Percentiles rank a stretch among this genome's conserved stretches.
phyloP scores from a whole-genome alignment of 495 filamentous ascomycete species.

The Penicillium robsamsonii region DNA sequence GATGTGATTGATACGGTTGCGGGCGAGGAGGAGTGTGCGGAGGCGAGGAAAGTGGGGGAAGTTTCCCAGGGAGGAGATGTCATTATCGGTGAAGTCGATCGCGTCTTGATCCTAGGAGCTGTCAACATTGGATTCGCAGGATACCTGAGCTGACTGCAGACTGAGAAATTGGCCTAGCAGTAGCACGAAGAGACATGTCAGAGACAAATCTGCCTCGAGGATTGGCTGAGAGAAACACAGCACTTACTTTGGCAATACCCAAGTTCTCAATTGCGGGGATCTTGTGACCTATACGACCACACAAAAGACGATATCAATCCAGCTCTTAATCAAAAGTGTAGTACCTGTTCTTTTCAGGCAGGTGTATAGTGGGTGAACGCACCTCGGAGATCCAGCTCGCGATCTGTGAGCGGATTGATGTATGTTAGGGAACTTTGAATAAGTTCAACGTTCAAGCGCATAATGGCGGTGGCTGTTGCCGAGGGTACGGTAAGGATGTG shows the following conservation, averaged over 20 bases:
- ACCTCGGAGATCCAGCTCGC: slow-evolving; percentile 99
- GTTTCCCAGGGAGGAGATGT: slow-evolving; percentile 83
- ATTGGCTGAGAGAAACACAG: neutral
- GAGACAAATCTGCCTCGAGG: neutral
- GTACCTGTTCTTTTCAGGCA: slow-evolving; percentile 94
- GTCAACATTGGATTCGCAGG: slow-evolving; percentile 12
- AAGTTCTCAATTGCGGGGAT: slow-evolving; percentile 98
- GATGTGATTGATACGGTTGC: slow-evolving; percentile 81
- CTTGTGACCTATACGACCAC: slow-evolving; percentile 80
- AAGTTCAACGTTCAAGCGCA: slow-evolving; percentile 94
- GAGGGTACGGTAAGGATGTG: neutral
- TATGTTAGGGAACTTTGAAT: slow-evolving; percentile 90
- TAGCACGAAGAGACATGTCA: neutral
- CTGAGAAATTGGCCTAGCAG: neutral
- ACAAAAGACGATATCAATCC: slow-evolving; percentile 73
- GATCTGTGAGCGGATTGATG: slow-evolving; percentile 95
- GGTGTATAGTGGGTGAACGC: slow-evolving; percentile 51
- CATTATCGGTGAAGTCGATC: slow-evolving; percentile 98
- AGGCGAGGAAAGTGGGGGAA: slow-evolving; percentile 92
- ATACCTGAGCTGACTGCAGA: neutral
- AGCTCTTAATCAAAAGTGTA: slow-evolving; percentile 73
- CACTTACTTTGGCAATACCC: slow-evolving; percentile 81
- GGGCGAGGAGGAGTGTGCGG: slow-evolving; percentile 79
- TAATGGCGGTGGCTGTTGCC: slow-evolving; percentile 41
- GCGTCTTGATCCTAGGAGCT: slow-evolving; percentile 70